Conservation (phyloP, 257 asterid species). For the Scutellaria baicalensis region DNA sequence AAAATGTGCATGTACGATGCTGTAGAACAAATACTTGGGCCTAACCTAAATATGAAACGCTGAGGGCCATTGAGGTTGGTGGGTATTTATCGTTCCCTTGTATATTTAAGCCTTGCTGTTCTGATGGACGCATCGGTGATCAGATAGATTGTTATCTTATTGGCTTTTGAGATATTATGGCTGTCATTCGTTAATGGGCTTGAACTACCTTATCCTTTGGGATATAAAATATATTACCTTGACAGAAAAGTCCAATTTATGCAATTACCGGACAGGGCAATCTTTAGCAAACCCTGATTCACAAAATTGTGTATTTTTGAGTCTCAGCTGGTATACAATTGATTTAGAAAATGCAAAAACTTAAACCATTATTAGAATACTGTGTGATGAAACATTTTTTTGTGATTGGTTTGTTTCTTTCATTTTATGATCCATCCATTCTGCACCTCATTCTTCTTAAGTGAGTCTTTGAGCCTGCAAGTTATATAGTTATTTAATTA, state of each 20-base stretch:
- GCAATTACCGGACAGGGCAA: background rate
- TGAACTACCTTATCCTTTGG: background rate
- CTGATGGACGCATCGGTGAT: background rate
- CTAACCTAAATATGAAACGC: background rate
- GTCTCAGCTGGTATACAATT: background rate
- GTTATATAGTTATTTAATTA: background rate
- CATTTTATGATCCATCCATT: background rate
- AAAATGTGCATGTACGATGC: background rate
- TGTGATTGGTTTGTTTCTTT: background rate
- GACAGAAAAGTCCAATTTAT: background rate
- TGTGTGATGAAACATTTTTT: background rate
- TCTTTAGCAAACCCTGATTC: background rate
- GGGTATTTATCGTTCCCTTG: background rate
- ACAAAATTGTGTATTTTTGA: background rate
- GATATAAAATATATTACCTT: background rate
- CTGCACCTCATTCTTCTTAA: background rate
- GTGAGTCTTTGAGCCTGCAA: background rate
- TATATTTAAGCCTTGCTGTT: background rate
- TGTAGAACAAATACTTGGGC: background rate
- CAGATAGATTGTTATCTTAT: background rate
- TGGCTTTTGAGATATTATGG: background rate
- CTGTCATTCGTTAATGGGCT: too few relatives aligned
- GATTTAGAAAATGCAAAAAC: background rate
- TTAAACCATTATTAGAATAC: background rate
- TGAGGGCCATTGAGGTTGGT: background rate